Evolutionary conservation across 352 stramenopile genomes (phyloP), one percentile per base, ranked within the genome.

Genomic region (Pythium dissotocum): DNA sequence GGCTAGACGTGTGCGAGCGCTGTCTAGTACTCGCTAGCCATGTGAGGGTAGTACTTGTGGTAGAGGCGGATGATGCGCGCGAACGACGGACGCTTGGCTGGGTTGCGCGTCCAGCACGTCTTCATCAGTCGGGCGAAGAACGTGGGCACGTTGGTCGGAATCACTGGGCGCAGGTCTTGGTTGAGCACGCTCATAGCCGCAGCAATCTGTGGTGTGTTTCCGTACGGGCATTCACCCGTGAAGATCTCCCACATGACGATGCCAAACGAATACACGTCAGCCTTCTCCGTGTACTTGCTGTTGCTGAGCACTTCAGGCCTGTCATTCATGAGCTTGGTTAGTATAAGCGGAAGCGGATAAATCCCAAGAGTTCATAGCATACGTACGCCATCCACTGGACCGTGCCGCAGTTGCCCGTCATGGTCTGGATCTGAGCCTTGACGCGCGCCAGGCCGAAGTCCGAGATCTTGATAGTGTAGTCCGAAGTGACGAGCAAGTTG

Each of bases 161-260:
- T 88, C 16, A 65, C 69, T 2, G 87, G 87, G 28, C 87, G 85
- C 63, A 91, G 65, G 58, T 93, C 80, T 58, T 89, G 79, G 71
- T 95, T 93, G 35, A 93, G 79, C 64, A 95, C 85, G 42, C 82
- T 80, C 7, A 96, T 76, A 16, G 86, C 89, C 32, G 81, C 78
- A 32, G 96, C 85, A 56, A 97, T 96, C 66, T 95, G 90, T 33
- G 85, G 88, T 89, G 97, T 95, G 51, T 87, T 88, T 52, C 96
- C 87, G 67, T 97, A 97, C 35, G 93, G 93, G 58, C 93, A 96
- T 38, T 79, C 74, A n/a, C 87, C 77, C 33, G 90, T 92, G 72
- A 96, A 96, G 54, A 97, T 97, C 68, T 98, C 92, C 93, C 93
- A 98, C 60, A 98, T 79, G 26, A 98, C 94, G 49, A 98, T 97